Percentiles rank a stretch among this genome's conserved stretches.
Evolutionary conservation across 768 basidiomycete genomes (phyloP).

Genomic region (Tricholomella constricta): DNA sequence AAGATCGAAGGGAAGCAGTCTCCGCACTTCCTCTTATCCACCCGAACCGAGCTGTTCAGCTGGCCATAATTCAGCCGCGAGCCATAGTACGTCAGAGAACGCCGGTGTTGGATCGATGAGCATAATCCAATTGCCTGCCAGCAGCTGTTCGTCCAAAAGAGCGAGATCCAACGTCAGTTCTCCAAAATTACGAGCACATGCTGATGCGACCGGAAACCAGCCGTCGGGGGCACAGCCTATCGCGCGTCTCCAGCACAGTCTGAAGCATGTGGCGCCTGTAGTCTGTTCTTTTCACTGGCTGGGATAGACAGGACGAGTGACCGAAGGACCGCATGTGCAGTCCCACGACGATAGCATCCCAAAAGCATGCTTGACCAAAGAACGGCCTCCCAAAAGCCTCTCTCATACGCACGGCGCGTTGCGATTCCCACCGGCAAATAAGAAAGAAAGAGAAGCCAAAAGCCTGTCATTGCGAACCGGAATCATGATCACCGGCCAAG

Average conservation of each 20-base stretch:
- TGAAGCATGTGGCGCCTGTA: not conserved
- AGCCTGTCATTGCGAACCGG: not conserved
- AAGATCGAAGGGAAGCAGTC: not conserved
- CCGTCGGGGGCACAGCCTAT: not conserved
- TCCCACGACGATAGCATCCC: too few relatives aligned
- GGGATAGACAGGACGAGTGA: not conserved
- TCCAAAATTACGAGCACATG: not conserved
- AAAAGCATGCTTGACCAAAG: slow-evolving; percentile 4
- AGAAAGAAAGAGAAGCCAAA: not conserved
- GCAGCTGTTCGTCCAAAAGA: too few relatives aligned
- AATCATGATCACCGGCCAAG: slow-evolving; percentile 1
- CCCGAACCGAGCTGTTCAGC: not conserved
- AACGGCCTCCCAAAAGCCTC: not conserved
- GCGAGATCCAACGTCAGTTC: not conserved
- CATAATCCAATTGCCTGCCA: too few relatives aligned
- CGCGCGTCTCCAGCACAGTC: too few relatives aligned
- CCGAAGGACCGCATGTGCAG: slow-evolving; percentile 4
- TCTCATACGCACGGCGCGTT: not conserved
- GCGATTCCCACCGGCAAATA: not conserved
- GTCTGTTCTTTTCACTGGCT: not conserved
- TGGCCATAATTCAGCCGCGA: not conserved
- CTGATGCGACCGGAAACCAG: not conserved
- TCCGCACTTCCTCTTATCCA: not conserved
- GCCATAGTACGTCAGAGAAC: not conserved
- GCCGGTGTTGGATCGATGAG: not conserved